Conservation (phyloP, 2,329 filamentous ascomycete species). For the Pezicula carpinea region DNA sequence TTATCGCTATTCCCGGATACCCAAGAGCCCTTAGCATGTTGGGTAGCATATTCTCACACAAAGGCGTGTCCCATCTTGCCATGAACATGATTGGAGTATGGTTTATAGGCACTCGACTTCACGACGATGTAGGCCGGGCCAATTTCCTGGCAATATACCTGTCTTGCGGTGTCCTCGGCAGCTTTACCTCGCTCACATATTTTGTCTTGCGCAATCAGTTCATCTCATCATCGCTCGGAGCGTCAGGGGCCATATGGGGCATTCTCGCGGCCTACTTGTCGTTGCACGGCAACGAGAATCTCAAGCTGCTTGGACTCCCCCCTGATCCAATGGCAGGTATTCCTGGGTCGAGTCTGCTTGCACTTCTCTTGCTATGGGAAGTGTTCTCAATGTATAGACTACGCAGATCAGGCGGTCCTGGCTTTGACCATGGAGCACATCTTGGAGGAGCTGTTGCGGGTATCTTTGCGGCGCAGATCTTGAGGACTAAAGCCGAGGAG, state of each 20-base stretch:
- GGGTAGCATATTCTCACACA: conserved; percentile 66
- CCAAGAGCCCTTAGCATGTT: conserved; percentile 59
- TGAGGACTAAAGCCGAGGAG: conserved; percentile 18
- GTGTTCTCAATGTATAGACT: conserved; percentile 41
- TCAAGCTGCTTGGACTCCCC: conserved; percentile 53
- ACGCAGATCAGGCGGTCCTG: conserved; percentile 12
- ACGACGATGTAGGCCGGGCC: conserved; percentile 66
- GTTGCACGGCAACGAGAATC: conserved; percentile 50
- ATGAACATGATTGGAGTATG: conserved; percentile 63
- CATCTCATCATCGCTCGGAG: conserved; percentile 53
- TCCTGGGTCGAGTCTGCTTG: conserved; percentile 49
- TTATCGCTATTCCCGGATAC: conserved; percentile 59
- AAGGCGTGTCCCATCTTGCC: conserved; percentile 52
- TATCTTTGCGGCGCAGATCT: conserved; percentile 18
- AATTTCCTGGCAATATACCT: conserved; percentile 66
- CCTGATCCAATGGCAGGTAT: conserved; percentile 48
- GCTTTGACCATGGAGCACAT: conserved; percentile 34
- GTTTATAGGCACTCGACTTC: conserved; percentile 61
- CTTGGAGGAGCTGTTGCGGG: conserved; percentile 31
- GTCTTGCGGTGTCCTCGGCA: conserved; percentile 51
- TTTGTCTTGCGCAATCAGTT: conserved; percentile 36
- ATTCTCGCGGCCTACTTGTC: conserved; percentile 58
- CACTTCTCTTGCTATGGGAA: conserved; percentile 46
- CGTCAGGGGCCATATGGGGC: conserved; percentile 60
- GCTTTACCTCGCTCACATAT: conserved; percentile 49